Evolutionary conservation across 1,284 basidiomycete species (phyloP), one percentile per base, ranked within the genome.

Genomic region (Blastosporella zonata): DNA sequence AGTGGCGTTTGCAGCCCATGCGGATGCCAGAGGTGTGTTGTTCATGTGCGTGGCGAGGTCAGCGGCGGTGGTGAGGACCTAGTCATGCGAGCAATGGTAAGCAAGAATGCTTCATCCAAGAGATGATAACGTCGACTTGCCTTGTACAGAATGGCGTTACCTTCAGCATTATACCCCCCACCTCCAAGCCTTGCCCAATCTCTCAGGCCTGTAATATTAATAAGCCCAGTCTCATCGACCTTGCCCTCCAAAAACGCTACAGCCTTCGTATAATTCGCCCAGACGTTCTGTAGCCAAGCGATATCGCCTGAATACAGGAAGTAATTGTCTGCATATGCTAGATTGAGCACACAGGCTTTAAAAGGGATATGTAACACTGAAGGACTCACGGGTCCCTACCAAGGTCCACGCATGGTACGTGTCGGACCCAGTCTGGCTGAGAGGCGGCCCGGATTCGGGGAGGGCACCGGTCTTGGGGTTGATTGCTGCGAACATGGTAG

Each of bases 401-500:
- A 78, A 61, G 3, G 74, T 75, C 74, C 72, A 75, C 17, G 62
- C 65, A 57, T 73, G 72, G 53, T 77, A 77, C 0, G 74, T 77
- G 50, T 76, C 74, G 3, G 69, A 72, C 8, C 74, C 77, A 22
- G 66, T 64, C 55, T 81, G 77, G 49, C 73, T 80, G 13, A 81
- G 66, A 0, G 79, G 79, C 3, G 79, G 79, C 0, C 79, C 79
- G 3, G 77, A 79, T 56, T 81, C 78, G 1, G 78, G 78, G 0
- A 81, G 64, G 0, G 78, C 77, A 15, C 80, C 79, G 0, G 77
- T 80, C 9, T 37, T 58, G 0, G 78, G 73, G 47, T 79, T 70
- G 44, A 78, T 75, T 0, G 67, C 69, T 5, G 77, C 66, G 54
- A 81, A 82, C 78, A 82, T 81, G 0, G 79, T 82, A 1, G 74